Percentiles rank a stretch among this genome's conserved stretches.
These are phyloP conservation scores for Gloeophyllum trabeum DNA, from an alignment of 768 basidiomycete species.

Conservation along the genomic window DNA sequence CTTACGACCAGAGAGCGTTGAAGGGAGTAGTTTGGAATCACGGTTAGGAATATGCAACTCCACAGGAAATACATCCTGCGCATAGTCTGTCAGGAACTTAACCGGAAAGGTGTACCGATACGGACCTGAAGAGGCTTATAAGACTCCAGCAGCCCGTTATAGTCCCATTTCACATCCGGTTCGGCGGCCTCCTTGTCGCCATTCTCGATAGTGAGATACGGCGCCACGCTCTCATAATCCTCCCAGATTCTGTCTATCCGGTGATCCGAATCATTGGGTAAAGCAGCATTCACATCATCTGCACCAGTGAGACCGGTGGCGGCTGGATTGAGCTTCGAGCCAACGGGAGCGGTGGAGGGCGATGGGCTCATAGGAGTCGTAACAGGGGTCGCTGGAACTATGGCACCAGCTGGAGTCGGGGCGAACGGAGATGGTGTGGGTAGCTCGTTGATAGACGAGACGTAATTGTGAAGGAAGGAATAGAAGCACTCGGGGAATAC, in stretches of 20 bases:
- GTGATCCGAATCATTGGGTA: slow-evolving; percentile 80
- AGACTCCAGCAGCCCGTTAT: slow-evolving; percentile 23
- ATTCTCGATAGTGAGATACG: slow-evolving; percentile 52
- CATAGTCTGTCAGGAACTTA: not conserved
- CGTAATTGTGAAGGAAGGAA: slow-evolving; percentile 87
- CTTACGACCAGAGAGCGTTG: slow-evolving; percentile 21
- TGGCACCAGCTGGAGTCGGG: slow-evolving; percentile 21
- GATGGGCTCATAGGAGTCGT: slow-evolving; percentile 20
- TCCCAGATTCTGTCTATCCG: slow-evolving; percentile 76
- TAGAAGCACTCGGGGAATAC: slow-evolving; percentile 93
- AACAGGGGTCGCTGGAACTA: slow-evolving; percentile 20
- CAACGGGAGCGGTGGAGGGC: slow-evolving; percentile 11
- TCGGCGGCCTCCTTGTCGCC: slow-evolving; percentile 29
- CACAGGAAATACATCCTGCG: slow-evolving; percentile 68
- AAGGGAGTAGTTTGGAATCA: slow-evolving; percentile 35
- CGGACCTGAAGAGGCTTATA: slow-evolving; percentile 52
- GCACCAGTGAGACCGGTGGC: not conserved
- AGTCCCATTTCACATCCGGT: slow-evolving; percentile 47
- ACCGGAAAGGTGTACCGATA: not conserved
- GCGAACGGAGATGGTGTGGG: slow-evolving; percentile 34
- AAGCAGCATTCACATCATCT: slow-evolving; percentile 20
- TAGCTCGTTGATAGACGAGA: slow-evolving; percentile 67
- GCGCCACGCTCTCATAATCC: slow-evolving; percentile 77
- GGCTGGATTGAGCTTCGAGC: not conserved
- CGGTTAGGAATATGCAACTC: slow-evolving; percentile 60